Evolutionary conservation across 2,329 filamentous ascomycete genomes (phyloP).

Genomic region (Botrytis aclada): DNA sequence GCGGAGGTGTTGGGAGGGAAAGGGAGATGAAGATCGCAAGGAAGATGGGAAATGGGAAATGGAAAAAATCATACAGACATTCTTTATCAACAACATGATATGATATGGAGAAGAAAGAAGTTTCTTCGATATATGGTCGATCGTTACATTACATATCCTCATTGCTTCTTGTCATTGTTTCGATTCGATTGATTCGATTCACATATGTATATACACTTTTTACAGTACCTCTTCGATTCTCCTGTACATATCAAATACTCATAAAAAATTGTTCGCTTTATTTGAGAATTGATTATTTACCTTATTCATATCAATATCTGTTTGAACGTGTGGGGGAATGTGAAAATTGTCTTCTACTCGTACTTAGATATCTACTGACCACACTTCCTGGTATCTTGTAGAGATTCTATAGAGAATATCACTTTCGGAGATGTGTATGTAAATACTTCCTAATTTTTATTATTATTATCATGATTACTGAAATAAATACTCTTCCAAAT

Average conservation of each 20-base stretch:
- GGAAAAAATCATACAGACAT: constrained; percentile 1
- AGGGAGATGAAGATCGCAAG: neutral
- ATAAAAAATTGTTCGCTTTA: neutral
- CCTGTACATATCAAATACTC: constrained; percentile 16
- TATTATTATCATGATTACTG: no score
- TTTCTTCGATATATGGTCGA: neutral
- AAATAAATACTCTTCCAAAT: no score
- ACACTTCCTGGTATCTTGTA: no score
- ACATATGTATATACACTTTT: constrained; percentile 15
- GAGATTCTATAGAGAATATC: no score
- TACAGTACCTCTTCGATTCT: neutral
- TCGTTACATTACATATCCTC: neutral
- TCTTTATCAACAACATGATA: neutral
- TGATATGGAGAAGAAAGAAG: neutral
- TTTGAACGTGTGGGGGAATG: neutral
- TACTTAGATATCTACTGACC: no score
- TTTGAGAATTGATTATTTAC: neutral
- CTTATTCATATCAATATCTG: no score
- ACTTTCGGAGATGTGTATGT: no score
- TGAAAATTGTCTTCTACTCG: no score
- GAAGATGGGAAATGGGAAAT: neutral
- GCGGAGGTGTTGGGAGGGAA: neutral
- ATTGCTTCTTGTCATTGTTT: neutral
- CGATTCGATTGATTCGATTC: neutral
- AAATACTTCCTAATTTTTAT: no score